These are phyloP conservation scores for Mortierella sp. DNA, from an alignment of 371 early-diverging fungal genomes.

Conservation along the genomic window DNA sequence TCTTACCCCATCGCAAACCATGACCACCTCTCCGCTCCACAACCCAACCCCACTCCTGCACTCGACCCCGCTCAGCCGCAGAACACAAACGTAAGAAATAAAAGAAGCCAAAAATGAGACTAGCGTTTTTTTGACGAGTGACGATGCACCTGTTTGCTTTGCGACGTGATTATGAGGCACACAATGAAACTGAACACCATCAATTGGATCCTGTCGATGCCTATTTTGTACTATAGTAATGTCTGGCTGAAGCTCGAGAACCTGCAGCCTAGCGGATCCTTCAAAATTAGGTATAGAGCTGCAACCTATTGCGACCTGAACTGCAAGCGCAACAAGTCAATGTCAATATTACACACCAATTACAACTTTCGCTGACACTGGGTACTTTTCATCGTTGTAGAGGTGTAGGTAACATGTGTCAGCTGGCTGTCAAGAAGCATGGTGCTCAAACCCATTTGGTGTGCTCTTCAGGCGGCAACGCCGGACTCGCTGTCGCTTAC, in stretches of 20 bases:
- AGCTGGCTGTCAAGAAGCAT: slow-evolving; percentile 66
- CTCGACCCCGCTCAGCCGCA: slow-evolving; percentile 62
- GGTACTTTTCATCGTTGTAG: slow-evolving; percentile 41
- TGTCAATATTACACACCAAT: neutral
- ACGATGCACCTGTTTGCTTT: neutral
- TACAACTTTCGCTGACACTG: neutral
- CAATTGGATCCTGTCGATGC: neutral
- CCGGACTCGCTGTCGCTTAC: slow-evolving; percentile 80
- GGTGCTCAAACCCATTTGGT: slow-evolving; percentile 70
- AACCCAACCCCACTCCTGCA: slow-evolving; percentile 64
- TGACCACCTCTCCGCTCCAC: slow-evolving; percentile 58
- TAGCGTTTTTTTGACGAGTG: neutral
- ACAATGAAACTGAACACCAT: neutral
- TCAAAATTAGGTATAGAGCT: slow-evolving; percentile 72
- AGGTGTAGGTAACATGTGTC: slow-evolving; percentile 77
- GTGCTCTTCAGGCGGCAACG: slow-evolving; percentile 78
- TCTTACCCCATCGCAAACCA: neutral
- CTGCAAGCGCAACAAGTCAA: too few species aligned
- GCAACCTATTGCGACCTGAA: neutral
- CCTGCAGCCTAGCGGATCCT: slow-evolving; percentile 83
- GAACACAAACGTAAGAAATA: slow-evolving; percentile 57
- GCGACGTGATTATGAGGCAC: neutral
- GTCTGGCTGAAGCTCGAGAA: slow-evolving; percentile 82
- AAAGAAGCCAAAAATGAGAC: neutral
- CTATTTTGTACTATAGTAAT: slow-evolving; percentile 60